phyloP scores from a whole-genome alignment of 352 stramenopile species.

The Pythium brachiatum region DNA sequence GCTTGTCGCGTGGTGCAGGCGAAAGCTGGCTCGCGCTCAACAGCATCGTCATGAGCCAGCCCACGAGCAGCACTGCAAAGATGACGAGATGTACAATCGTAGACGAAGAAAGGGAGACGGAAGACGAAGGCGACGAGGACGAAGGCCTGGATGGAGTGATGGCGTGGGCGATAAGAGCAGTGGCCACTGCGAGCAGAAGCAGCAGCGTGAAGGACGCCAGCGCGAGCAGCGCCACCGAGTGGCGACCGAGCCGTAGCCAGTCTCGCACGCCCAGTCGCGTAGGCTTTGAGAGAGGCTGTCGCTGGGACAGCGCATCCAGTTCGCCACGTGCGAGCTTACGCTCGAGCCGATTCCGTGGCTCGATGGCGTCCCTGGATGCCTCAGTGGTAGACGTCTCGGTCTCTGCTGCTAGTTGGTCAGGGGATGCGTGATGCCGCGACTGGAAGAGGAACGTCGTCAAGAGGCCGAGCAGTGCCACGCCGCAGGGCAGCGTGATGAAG shows the following conservation, averaged over 20 bases:
- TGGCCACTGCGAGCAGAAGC: constrained; percentile 7
- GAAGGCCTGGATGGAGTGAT: background rate
- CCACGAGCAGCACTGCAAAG: constrained; percentile 31
- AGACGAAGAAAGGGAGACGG: background rate
- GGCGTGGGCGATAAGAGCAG: constrained; percentile 5
- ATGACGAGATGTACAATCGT: constrained; percentile 16
- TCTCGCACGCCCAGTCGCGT: background rate
- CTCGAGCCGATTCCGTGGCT: constrained; percentile 25
- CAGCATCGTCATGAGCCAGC: constrained; percentile 46
- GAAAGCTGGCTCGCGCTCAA: constrained; percentile 43
- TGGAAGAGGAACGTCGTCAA: constrained; percentile 44
- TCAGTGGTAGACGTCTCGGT: background rate
- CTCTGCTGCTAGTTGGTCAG: background rate
- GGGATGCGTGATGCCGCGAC: constrained; percentile 32
- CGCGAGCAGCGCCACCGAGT: constrained; percentile 8
- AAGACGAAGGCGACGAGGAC: background rate
- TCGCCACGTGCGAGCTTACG: constrained; percentile 34
- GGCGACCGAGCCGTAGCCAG: constrained; percentile 16
- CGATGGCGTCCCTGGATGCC: background rate
- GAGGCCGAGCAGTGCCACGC: constrained; percentile 33
- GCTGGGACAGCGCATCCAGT: constrained; percentile 3
- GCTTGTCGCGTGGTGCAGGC: constrained; percentile 32
- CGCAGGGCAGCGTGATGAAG: constrained; percentile 31
- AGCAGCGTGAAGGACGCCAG: constrained; percentile 13
- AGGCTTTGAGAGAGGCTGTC: background rate